phyloP scores from a whole-genome alignment of 768 basidiomycete genomes.

The Suillus plorans region DNA sequence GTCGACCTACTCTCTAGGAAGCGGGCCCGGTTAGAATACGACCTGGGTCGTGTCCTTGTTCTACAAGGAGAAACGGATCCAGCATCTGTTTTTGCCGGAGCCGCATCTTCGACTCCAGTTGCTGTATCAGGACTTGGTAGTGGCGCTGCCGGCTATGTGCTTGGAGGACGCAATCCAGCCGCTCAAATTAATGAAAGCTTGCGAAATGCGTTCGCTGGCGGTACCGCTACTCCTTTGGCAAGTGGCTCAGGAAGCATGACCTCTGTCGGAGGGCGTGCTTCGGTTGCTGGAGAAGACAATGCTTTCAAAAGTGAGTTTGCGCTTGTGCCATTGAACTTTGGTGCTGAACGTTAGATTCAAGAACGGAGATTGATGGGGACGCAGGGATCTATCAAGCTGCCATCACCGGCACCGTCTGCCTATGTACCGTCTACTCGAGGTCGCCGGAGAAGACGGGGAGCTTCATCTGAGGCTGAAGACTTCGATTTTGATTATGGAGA shows the following conservation, averaged over 20 bases:
- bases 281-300: conserved; percentile 22
- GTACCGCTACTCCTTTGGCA: conserved; percentile 23
- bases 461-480: conserved; percentile 35
- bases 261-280: conserved; percentile 15
- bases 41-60: conserved; percentile 42
- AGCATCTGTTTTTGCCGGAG: conserved; percentile 30
- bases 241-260: conserved; percentile 2
- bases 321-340: background rate
- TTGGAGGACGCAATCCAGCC: conserved; percentile 38
- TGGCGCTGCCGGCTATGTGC: conserved; percentile 26
- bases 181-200: conserved; percentile 41
- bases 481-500: conserved; percentile 35
- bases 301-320: conserved; percentile 28
- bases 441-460: conserved; percentile 35
- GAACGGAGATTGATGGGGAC: conserved; percentile 30
- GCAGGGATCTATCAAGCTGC: conserved; percentile 33
- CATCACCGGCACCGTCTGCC: conserved; percentile 34
- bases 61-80: conserved; percentile 45
- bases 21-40: conserved; percentile 46
- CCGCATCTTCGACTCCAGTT: conserved; percentile 21
- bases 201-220: conserved; percentile 34
- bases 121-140: conserved; percentile 12
- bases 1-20: conserved; percentile 45
- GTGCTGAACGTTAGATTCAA: conserved; percentile 12
- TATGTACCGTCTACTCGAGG: conserved; percentile 31